These are phyloP conservation scores for Magnaporthiopsis rhizophila DNA, from an alignment of 2,329 filamentous ascomycete genomes.

Conservation along the genomic window DNA sequence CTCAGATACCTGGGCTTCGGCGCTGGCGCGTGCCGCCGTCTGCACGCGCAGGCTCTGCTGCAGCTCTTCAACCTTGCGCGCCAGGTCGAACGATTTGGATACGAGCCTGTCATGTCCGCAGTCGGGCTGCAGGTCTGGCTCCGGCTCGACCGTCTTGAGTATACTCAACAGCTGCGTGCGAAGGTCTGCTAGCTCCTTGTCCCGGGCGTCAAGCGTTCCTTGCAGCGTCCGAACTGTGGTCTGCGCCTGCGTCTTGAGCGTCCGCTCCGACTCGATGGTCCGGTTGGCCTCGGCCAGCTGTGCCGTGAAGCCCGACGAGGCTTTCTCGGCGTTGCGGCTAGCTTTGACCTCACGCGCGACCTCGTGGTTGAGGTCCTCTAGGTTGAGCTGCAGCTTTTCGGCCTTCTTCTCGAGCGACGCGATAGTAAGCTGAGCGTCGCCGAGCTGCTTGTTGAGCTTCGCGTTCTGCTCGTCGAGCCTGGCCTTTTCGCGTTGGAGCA, in stretches of 20 bases:
- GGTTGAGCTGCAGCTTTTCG: slow-evolving; percentile 78
- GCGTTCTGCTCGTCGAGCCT: slow-evolving; percentile 76
- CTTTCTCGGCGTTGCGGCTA: slow-evolving; percentile 83
- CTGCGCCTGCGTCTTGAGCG: slow-evolving; percentile 78
- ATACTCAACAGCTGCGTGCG: slow-evolving; percentile 72
- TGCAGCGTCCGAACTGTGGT: slow-evolving; percentile 77
- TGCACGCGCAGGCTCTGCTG: slow-evolving; percentile 82
- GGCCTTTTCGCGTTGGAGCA: slow-evolving; percentile 74
- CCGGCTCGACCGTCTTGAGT: slow-evolving; percentile 81
- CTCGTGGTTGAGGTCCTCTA: slow-evolving; percentile 92
- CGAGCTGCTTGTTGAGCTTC: slow-evolving; percentile 74
- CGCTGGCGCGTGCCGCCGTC: slow-evolving; percentile 69
- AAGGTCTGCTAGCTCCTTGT: slow-evolving; percentile 73
- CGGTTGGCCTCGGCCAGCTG: slow-evolving; percentile 86
- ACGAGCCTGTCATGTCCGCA: slow-evolving; percentile 50
- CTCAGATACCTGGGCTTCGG: slow-evolving; percentile 74
- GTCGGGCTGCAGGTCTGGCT: slow-evolving; percentile 57
- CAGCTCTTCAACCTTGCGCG: slow-evolving; percentile 78
- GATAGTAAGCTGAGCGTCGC: slow-evolving; percentile 74
- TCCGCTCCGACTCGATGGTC: slow-evolving; percentile 82
- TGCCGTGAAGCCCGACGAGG: slow-evolving; percentile 67
- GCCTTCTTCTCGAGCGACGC: slow-evolving; percentile 87
- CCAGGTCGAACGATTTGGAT: slow-evolving; percentile 74
- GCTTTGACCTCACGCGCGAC: slow-evolving; percentile 83
- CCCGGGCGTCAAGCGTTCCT: slow-evolving; percentile 66